Evolutionary conservation across 2,329 filamentous ascomycete species (phyloP), one percentile per base, ranked within the genome.

Genomic region (Xylariaceae sp.): DNA sequence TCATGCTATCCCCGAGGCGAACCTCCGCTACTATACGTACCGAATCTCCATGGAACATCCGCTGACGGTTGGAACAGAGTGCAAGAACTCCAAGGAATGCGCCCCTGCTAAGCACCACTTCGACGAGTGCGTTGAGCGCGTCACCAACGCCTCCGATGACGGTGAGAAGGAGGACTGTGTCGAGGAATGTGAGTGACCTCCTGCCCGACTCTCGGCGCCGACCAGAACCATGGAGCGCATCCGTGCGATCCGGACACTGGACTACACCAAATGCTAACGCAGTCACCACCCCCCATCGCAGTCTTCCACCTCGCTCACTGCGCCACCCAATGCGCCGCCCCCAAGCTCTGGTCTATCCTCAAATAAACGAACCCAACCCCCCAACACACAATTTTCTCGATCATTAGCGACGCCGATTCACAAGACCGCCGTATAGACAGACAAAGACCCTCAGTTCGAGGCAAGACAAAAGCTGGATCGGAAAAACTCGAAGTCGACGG

Each of bases 231-330:
- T 39, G 37, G 37, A 23, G 37, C 37, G n/a, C 37, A 51, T 44
- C 41, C 57, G 44, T 30, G 9, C 17, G 30, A 30, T 9, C 11
- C n/a, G 18, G 5, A 7, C 6, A 5, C 15, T 2, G 10, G 3
- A 30, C 17, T 17, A 23, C 10, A 48, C 47, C 10, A 57, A 49
- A 54, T 51, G 51, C 44, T 57, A 54, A 60, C n/a, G 44, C 23
- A 30, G 23, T 30, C 3, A 10, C 15, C 7, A 10, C 10, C 3
- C 30, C 51, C 30, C 51, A 61, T 15, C 50, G n/a, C 69, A 97
- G 93, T 97, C 83, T 99, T 99, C 89, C 93, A 99, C 80, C 90
- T 99, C 71, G 88, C 90, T 71, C 94, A 97, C 84, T 99, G 94
- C 82, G 91, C 93, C 65, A 90, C 85, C 72, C 81, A 88, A 75